These are phyloP conservation scores for Mortierella sp. DNA, from an alignment of 371 early-diverging fungal genomes.

Conservation along the genomic window DNA sequence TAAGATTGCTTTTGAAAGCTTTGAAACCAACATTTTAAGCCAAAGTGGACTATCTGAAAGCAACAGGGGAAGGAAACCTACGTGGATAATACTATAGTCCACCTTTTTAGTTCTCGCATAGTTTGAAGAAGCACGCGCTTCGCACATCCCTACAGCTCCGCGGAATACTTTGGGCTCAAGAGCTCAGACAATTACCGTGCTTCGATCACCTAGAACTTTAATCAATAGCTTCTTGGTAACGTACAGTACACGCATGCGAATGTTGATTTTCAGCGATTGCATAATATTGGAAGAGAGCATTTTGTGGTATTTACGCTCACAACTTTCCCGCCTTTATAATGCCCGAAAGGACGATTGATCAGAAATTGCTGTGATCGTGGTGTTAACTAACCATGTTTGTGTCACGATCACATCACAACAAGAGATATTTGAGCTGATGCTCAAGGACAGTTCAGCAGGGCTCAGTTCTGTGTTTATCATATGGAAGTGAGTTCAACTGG, in stretches of 20 bases:
- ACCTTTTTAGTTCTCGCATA: too few relatives aligned
- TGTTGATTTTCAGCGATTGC: background rate
- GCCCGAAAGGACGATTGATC: background rate
- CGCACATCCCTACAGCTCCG: background rate
- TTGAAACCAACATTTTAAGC: too few relatives aligned
- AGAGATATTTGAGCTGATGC: background rate
- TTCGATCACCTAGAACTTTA: background rate
- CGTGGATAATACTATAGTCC: too few relatives aligned
- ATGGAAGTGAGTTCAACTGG: background rate
- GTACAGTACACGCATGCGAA: background rate
- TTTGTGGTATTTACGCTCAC: background rate
- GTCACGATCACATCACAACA: background rate
- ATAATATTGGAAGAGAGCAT: background rate
- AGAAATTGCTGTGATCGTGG: background rate
- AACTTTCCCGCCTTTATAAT: conserved; percentile 3
- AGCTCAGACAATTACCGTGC: background rate
- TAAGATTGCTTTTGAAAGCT: background rate
- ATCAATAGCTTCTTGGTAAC: background rate
- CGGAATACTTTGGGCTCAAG: background rate
- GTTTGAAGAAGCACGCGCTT: too few relatives aligned
- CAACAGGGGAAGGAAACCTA: too few relatives aligned
- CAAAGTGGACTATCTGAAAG: too few relatives aligned
- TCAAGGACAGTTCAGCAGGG: background rate
- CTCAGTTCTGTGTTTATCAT: background rate
- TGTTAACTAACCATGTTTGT: background rate